Conservation (phyloP, 1,284 basidiomycete species). For the Somion occarium region DNA sequence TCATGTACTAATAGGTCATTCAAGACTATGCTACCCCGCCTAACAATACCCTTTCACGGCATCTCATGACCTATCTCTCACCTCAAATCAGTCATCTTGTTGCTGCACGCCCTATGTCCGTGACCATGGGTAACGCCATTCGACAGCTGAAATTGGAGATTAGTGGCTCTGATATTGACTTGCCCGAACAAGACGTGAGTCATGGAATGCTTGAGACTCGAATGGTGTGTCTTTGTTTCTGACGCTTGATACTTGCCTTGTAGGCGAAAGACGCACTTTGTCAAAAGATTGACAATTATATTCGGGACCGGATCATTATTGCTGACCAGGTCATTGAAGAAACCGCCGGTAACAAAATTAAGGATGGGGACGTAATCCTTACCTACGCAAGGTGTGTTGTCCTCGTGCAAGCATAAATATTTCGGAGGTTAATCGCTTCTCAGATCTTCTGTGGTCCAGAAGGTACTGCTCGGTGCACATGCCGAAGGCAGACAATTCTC, state of each 20-base stretch:
- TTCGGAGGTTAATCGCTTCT: not conserved
- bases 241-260: constrained; percentile 5
- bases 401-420: not conserved
- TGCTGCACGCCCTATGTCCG: constrained; percentile 84
- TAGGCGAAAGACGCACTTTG: constrained; percentile 88
- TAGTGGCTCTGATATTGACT: constrained; percentile 85
- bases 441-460: constrained; percentile 93
- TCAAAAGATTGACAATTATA: constrained; percentile 88
- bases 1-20: constrained; percentile 57
- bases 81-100: constrained; percentile 91
- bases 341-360: constrained; percentile 88
- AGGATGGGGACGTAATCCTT: constrained; percentile 88
- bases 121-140: constrained; percentile 94
- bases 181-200: constrained; percentile 89
- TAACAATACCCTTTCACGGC: constrained; percentile 79
- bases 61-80: constrained; percentile 84
- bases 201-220: constrained; percentile 1
- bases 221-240: constrained; percentile 1
- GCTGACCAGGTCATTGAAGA: constrained; percentile 94
- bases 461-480: constrained; percentile 80
- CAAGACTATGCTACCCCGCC: constrained; percentile 82
- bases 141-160: constrained; percentile 96
- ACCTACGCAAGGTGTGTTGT: constrained; percentile 80
- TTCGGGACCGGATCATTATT: constrained; percentile 89
- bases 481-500: constrained; percentile 74